phyloP scores from a whole-genome alignment of 371 early-diverging fungal genomes.

The Coemansia sp. region DNA sequence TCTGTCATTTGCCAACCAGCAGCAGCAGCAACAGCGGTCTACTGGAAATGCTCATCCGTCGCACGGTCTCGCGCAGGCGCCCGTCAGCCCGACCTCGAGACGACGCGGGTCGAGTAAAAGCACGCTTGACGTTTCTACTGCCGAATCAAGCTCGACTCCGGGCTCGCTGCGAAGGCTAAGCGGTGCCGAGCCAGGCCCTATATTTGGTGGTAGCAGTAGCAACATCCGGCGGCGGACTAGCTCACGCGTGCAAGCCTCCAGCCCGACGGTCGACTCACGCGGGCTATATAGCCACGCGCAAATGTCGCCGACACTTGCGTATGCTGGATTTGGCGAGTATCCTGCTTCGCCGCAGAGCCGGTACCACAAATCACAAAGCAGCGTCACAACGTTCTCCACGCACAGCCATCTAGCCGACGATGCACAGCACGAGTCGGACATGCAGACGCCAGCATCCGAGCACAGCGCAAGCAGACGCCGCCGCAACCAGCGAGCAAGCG shows the following conservation, averaged over 20 bases:
- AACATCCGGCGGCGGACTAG: constrained; percentile 8
- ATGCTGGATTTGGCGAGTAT: not conserved
- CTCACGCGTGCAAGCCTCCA: constrained; percentile 7
- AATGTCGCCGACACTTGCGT: constrained; percentile 3
- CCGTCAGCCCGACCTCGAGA: not conserved
- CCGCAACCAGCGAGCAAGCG: constrained; percentile 6
- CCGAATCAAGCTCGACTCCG: not conserved
- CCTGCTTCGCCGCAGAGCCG: not conserved
- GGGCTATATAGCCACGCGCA: constrained; percentile 1
- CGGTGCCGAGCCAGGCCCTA: not conserved
- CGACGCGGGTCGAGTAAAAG: constrained; percentile 6
- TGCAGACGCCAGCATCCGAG: constrained; percentile 1
- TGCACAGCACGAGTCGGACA: constrained; percentile 5
- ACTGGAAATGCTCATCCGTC: not conserved
- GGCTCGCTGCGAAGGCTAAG: not conserved
- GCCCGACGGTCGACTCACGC: constrained; percentile 10
- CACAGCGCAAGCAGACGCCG: constrained; percentile 10
- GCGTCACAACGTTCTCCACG: constrained; percentile 17
- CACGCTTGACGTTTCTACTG: not conserved
- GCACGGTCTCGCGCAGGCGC: not conserved
- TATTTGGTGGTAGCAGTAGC: constrained; percentile 2
- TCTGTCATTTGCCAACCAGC: constrained; percentile 34
- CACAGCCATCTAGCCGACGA: constrained; percentile 11
- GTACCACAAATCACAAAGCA: constrained; percentile 9
- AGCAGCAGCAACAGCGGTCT: not conserved